Percentiles rank a stretch among this genome's conserved stretches.
These are phyloP conservation scores for Microcyclospora tardicrescens DNA, from an alignment of 2,329 filamentous ascomycete genomes.

Conservation along the genomic window DNA sequence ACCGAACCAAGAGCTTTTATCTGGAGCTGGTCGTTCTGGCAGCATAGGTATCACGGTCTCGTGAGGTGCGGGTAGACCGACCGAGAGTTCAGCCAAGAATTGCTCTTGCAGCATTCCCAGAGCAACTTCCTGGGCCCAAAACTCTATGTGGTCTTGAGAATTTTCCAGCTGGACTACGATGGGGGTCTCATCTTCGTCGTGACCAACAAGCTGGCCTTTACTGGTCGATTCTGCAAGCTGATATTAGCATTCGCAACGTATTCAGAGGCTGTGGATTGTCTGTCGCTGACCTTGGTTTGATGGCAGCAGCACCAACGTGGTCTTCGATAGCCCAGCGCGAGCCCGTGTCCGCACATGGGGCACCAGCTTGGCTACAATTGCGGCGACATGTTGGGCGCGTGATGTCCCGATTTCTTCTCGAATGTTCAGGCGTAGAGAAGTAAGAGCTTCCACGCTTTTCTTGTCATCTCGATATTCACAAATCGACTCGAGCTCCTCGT, in stretches of 20 bases:
- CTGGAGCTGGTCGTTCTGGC: conserved; percentile 3
- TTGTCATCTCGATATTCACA: conserved; percentile 2
- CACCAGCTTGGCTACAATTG: conserved; percentile 14
- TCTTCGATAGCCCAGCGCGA: conserved; percentile 15
- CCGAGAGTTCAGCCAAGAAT: conserved; percentile 9
- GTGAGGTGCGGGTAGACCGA: conserved; percentile 1
- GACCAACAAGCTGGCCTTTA: conserved; percentile 16
- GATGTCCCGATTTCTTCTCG: conserved; percentile 18
- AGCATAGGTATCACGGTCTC: conserved; percentile 3
- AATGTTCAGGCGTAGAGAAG: conserved; percentile 13
- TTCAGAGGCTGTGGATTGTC: conserved; percentile 1
- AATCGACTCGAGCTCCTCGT: conserved; percentile 13
- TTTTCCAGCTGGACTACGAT: conserved; percentile 18
- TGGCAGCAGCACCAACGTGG: conserved; percentile 19
- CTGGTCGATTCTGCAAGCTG: conserved; percentile 4
- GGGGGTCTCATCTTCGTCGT: conserved; percentile 13
- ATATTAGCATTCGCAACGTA: neutral
- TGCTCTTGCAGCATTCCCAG: conserved; percentile 14
- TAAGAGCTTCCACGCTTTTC: conserved; percentile 3
- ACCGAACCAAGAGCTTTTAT: conserved; percentile 10
- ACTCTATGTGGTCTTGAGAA: conserved; percentile 15
- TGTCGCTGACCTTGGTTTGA: conserved; percentile 18
- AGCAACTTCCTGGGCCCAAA: conserved; percentile 22
- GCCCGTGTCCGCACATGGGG: conserved; percentile 15
- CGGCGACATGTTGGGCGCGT: conserved; percentile 19